These are phyloP conservation scores for Oidium heveae DNA, from an alignment of 2,329 filamentous ascomycete genomes.

Conservation along the genomic window DNA sequence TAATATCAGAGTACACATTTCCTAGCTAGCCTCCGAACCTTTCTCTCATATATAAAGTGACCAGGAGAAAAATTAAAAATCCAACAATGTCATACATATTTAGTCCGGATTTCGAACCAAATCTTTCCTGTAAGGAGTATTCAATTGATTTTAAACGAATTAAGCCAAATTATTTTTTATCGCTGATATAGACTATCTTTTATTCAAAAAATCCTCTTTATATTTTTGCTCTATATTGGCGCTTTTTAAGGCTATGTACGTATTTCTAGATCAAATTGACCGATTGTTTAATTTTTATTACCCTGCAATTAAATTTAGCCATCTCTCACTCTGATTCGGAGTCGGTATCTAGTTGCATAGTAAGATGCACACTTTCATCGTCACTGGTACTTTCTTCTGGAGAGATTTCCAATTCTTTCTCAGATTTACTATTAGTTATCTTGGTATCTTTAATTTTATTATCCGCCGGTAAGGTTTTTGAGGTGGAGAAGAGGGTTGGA, in stretches of 20 bases:
- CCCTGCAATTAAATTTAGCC: not conserved
- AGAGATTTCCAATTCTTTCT: slow-evolving; percentile 4
- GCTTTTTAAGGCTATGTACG: not conserved
- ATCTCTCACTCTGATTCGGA: slow-evolving; percentile 2
- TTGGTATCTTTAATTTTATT: not conserved
- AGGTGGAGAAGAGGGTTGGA: not conserved
- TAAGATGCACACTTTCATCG: slow-evolving; percentile 22
- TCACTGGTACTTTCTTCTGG: slow-evolving; percentile 17
- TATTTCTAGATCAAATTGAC: not conserved
- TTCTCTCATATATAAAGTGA: not conserved
- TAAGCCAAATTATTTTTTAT: not conserved
- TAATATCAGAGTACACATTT: not conserved
- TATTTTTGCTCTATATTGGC: not conserved
- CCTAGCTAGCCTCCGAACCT: not conserved
- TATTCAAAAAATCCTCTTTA: not conserved
- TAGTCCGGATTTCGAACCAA: not conserved
- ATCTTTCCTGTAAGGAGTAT: not conserved
- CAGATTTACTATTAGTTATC: not conserved
- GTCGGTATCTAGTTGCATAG: slow-evolving; percentile 11
- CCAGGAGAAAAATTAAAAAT: not conserved
- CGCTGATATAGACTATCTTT: not conserved
- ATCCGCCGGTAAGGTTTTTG: not conserved
- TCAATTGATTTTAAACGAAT: not conserved
- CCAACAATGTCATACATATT: not conserved
- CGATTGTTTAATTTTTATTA: not conserved